Base-by-base conservation (phyloP, 2,329 filamentous ascomycete genomes). In the Colletotrichum sp. region DNA sequence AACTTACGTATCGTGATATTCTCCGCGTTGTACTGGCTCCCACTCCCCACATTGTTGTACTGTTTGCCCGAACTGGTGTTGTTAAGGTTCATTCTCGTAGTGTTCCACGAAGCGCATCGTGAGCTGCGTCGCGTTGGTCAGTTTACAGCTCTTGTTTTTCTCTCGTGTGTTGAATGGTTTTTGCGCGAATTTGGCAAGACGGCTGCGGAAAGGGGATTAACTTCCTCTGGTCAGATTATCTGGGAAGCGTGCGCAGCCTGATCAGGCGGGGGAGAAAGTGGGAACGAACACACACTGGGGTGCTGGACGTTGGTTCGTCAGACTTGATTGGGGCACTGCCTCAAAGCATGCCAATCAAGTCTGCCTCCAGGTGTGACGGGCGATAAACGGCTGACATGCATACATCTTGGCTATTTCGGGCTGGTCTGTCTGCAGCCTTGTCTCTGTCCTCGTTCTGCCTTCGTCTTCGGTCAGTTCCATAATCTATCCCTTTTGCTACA, bases 131-230 rank as follows among this genome's bases (percentile, higher is more conserved):
- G 6, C 3, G 19, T 12, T 22, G 11, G 2, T 13, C 6, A 22
- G 6, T 22, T 22, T 0, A 49, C 19, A 4, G 6, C 2, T 19
- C 11, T 3, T 7, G 19, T 22, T n/a, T 3, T 2, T 1, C 19
- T 49, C 19, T 49, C 1, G 19, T 12, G 39, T 11, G 5, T 6
- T n/a, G 19, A n/a, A 12, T 12, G 39, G 1, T 49, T 0, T n/a
- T 7, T 49, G 39, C 39, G 9, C 16, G 8, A 0, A 39, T 39
- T 9, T 6, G 8, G 36, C 39, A n/a, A n/a, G 5, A 44, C 8
- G 4, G 8, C 1, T 44, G 8, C 8, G 8, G 3, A 11, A 8
- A 44, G 5, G 39, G 16, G 0, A 2, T 19, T 1, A 1, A 19
- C 2, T 9, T 39, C 8, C 8, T 44, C 8, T 19, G 36, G 16